A percentile compares a stretch with the other conserved stretches of the same genome.
Evolutionary conservation across 108 stramenopile genomes (phyloP).

Genomic region (Schizochytrium sp.): DNA sequence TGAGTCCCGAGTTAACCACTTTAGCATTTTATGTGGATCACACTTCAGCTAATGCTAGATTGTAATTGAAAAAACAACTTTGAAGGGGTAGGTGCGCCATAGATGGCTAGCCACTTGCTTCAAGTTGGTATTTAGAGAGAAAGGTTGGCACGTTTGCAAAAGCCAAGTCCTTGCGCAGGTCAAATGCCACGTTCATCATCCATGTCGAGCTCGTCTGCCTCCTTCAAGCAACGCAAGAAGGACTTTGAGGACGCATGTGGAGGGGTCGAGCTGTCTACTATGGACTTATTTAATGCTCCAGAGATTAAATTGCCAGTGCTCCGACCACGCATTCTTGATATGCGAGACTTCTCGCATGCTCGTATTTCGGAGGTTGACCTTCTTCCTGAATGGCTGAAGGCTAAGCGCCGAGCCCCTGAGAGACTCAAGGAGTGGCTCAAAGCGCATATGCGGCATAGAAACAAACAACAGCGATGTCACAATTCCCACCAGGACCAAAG

Average conservation of each 20-base stretch:
- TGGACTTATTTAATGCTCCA: not conserved
- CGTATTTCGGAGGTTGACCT: not conserved
- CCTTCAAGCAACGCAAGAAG: not conserved
- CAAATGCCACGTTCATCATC: no score
- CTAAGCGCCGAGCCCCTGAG: not conserved
- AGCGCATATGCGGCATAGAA: not conserved
- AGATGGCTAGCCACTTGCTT: no score
- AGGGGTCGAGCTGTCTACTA: not conserved
- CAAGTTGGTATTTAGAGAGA: no score
- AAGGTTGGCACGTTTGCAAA: no score
- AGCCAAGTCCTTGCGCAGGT: no score
- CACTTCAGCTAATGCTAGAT: no score
- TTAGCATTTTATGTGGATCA: no score
- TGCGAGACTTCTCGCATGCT: not conserved
- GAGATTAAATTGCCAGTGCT: not conserved
- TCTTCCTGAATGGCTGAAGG: constrained; percentile 4
- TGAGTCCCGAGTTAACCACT: no score
- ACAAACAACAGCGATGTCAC: not conserved
- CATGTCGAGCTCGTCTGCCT: no score
- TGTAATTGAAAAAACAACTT: no score
- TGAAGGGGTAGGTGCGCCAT: no score
- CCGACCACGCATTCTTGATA: not conserved
- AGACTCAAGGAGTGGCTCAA: not conserved
- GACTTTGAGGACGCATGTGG: constrained; percentile 1
- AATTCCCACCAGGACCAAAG: no score